Conservation (phyloP, 176 grass and related monocot genomes). For the Zea luxurians region DNA sequence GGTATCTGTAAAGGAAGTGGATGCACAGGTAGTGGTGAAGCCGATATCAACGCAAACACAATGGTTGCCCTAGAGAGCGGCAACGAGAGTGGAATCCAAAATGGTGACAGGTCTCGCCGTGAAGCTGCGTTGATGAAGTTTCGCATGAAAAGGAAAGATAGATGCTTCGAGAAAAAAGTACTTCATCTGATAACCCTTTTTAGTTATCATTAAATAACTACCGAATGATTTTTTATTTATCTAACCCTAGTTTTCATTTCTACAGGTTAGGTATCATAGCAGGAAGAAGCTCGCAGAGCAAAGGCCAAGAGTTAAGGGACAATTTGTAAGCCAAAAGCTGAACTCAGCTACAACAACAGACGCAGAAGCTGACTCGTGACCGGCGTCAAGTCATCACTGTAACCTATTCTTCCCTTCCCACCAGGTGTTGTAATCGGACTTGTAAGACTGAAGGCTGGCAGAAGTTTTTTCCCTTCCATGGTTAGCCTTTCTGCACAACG, state of each 20-base stretch:
- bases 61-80: conserved; percentile 58
- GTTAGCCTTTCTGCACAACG: conserved; percentile 36
- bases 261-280: conserved; percentile 91
- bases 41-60: conserved; percentile 45
- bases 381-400: conserved; percentile 29
- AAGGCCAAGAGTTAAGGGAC: conserved; percentile 86
- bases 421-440: conserved; percentile 19
- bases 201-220: background rate
- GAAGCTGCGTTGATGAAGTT: conserved; percentile 94
- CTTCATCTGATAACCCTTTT: conserved; percentile 2
- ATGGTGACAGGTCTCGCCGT: conserved; percentile 45
- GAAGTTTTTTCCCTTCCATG: conserved; percentile 46
- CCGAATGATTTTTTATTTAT: background rate
- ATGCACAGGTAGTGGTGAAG: conserved; percentile 61
- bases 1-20: conserved; percentile 63
- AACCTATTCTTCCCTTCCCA: conserved; percentile 37
- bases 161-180: conserved; percentile 99
- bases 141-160: conserved; percentile 92
- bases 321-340: conserved; percentile 85
- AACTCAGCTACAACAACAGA: conserved; percentile 51
- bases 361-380: conserved; percentile 46
- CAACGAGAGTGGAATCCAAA: conserved; percentile 70
- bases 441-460: conserved; percentile 43
- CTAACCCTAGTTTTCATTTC: conserved; percentile 15
- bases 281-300: conserved; percentile 95